These are phyloP conservation scores for Albizia julibrissin DNA, from an alignment of 306 rosid genomes.

Conservation along the genomic window DNA sequence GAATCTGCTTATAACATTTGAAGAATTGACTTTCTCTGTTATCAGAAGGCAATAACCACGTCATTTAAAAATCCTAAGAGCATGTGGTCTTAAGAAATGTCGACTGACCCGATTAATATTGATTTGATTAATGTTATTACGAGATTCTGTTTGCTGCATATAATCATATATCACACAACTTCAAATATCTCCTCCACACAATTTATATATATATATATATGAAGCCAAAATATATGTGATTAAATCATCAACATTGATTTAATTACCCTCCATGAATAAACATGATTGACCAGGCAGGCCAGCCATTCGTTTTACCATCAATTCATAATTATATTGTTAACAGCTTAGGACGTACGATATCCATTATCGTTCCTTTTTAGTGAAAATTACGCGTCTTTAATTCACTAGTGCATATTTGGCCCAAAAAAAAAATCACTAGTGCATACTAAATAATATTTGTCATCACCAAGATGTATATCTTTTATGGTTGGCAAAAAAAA, in stretches of 20 bases:
- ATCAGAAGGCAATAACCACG: neutral
- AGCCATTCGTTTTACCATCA: neutral
- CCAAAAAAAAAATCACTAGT: no score
- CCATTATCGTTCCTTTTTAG: neutral
- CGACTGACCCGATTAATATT: slow-evolving; percentile 13
- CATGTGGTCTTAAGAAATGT: slow-evolving; percentile 35
- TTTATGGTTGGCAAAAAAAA: no score
- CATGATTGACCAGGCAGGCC: neutral
- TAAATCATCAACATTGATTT: neutral
- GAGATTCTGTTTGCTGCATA: neutral
- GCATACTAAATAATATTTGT: no score
- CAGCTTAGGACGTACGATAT: neutral
- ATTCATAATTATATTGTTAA: neutral
- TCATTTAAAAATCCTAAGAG: neutral
- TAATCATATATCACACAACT: neutral
- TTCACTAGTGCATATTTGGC: neutral
- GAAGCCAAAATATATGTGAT: neutral
- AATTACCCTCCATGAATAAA: neutral
- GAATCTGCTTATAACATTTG: neutral
- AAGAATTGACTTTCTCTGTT: neutral
- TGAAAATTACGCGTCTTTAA: neutral
- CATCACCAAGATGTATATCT: no score
- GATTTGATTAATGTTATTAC: slow-evolving; percentile 1
- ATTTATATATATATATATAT: no score
- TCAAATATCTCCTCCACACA: neutral